These are phyloP conservation scores for Stygiomarasmius scandens DNA, from an alignment of 1,284 basidiomycete species.

Conservation along the genomic window DNA sequence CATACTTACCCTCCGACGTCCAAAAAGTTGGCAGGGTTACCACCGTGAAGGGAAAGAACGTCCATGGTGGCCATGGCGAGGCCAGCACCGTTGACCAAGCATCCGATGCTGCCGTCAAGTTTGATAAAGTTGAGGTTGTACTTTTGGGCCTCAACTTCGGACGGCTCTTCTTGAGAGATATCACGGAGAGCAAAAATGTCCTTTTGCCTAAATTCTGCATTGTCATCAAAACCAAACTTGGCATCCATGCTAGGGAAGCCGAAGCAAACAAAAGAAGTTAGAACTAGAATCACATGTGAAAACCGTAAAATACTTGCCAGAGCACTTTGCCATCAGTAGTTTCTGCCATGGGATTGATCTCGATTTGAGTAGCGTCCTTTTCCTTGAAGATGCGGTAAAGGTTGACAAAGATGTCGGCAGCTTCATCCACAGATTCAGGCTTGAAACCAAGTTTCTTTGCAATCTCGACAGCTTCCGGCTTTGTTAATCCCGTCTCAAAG, in stretches of 20 bases:
- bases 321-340: constrained; percentile 92
- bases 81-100: constrained; percentile 98
- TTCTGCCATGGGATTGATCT: constrained; percentile 99
- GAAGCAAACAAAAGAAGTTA: constrained; percentile 4
- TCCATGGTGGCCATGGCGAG: constrained; percentile 99
- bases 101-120: constrained; percentile 97
- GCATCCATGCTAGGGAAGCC: constrained; percentile 87
- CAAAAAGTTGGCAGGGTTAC: constrained; percentile 97
- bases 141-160: constrained; percentile 95
- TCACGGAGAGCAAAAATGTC: constrained; percentile 93
- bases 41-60: constrained; percentile 92
- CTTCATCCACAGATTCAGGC: constrained; percentile 70
- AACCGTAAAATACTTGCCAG: constrained; percentile 59
- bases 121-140: constrained; percentile 99
- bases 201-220: constrained; percentile 96
- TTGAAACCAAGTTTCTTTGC: constrained; percentile 94
- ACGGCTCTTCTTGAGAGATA: constrained; percentile 93
- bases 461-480: constrained; percentile 73
- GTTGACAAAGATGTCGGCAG: constrained; percentile 93
- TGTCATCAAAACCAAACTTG: constrained; percentile 99
- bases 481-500: constrained; percentile 83
- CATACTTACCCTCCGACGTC: constrained; percentile 88
- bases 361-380: constrained; percentile 99
- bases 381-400: constrained; percentile 98
- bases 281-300: constrained; percentile 7